These are phyloP conservation scores for Adansonia digitata DNA, from an alignment of 345 rosid genomes.

Conservation along the genomic window DNA sequence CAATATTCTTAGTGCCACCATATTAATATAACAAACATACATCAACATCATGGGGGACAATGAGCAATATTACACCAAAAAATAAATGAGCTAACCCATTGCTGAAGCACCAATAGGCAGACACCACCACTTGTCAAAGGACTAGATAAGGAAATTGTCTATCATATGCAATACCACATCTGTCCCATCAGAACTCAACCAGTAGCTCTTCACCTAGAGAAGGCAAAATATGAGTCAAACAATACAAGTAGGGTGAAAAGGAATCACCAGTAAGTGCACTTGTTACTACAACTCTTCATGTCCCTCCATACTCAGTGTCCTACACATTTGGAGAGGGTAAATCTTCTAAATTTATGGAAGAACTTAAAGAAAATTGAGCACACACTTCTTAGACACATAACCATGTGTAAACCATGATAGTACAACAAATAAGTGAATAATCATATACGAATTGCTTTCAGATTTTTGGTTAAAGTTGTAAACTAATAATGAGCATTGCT, in stretches of 20 bases:
- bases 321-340: too few relatives aligned
- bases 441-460: neutral
- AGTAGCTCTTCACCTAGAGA: conserved; percentile 70
- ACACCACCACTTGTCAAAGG: neutral
- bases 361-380: too few relatives aligned
- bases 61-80: conserved; percentile 15
- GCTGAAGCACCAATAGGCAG: neutral
- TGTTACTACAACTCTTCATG: neutral
- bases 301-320: too few relatives aligned
- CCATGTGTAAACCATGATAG: neutral
- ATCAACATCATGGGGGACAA: conserved; percentile 5
- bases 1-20: neutral
- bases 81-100: conserved; percentile 13
- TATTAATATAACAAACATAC: conserved; percentile 2
- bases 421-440: neutral
- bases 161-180: conserved; percentile 91
- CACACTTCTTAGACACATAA: too few relatives aligned
- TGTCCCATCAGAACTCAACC: conserved; percentile 91
- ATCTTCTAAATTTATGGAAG: too few relatives aligned
- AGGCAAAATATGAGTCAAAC: neutral
- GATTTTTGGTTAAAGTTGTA: neutral
- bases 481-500: neutral
- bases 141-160: conserved; percentile 72
- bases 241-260: neutral
- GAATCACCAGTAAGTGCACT: neutral